phyloP scores from a whole-genome alignment of 768 basidiomycete genomes.

The Peribolospora kevripleyi region DNA sequence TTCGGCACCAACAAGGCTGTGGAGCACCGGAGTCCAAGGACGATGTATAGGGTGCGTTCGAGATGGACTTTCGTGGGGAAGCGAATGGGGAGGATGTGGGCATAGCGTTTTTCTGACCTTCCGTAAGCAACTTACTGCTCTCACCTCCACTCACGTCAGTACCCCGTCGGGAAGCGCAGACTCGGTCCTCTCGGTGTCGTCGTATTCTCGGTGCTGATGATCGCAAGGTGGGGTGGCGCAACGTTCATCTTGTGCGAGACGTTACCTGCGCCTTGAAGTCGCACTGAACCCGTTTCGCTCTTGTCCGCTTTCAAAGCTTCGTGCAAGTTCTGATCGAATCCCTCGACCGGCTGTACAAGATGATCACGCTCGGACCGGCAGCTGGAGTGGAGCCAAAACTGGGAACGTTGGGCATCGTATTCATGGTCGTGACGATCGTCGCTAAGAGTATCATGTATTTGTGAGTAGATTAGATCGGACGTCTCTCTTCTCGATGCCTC shows the following conservation, averaged over 20 bases:
- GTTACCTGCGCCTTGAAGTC: background rate
- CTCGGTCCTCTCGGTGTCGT: constrained; percentile 24
- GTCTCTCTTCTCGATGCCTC: no score
- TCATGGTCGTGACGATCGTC: constrained; percentile 21
- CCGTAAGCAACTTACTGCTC: background rate
- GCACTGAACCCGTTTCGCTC: background rate
- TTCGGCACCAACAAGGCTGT: constrained; percentile 19
- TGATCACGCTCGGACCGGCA: constrained; percentile 3
- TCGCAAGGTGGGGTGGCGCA: constrained; percentile 18
- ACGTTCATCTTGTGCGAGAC: constrained; percentile 1
- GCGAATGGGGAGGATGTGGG: constrained; percentile 1
- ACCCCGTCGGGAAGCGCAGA: constrained; percentile 18
- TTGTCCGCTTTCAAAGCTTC: background rate
- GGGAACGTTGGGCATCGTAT: background rate
- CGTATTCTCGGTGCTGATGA: constrained; percentile 23
- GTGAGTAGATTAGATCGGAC: no score
- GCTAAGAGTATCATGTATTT: constrained; percentile 18
- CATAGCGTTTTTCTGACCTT: background rate
- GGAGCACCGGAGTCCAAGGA: constrained; percentile 10
- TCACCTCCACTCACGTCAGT: constrained; percentile 10
- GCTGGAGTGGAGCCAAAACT: constrained; percentile 7
- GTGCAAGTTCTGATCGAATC: constrained; percentile 23
- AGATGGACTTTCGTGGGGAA: no score
- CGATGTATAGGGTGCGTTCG: background rate
- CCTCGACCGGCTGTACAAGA: constrained; percentile 15